Conservation (phyloP, 805 yeast species). For the Komagataella populi region DNA sequence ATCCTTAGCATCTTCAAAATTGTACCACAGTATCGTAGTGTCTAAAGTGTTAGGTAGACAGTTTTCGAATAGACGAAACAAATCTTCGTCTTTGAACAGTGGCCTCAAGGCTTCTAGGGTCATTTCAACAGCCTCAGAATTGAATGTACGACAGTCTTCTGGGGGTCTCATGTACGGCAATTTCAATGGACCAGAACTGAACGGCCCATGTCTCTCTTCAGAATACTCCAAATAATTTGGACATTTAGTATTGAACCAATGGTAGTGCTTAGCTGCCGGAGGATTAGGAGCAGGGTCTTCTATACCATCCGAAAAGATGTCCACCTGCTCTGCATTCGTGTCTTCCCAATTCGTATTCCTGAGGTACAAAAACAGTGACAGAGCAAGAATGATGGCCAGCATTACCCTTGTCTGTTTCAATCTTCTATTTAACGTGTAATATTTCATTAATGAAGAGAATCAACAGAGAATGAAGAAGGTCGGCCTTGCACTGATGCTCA, state of each 20-base stretch:
- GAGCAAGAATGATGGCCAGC: background rate
- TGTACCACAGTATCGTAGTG: conserved; percentile 73
- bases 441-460: background rate
- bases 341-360: background rate
- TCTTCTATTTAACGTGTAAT: background rate
- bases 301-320: background rate
- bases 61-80: conserved; percentile 67
- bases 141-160: conserved; percentile 58
- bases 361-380: background rate
- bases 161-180: conserved; percentile 73
- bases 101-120: conserved; percentile 37
- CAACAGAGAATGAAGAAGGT: background rate
- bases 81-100: conserved; percentile 44
- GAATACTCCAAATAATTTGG: conserved; percentile 56
- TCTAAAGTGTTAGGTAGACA: conserved; percentile 81
- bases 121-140: conserved; percentile 45
- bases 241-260: conserved; percentile 20
- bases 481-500: background rate
- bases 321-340: background rate
- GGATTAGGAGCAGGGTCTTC: background rate
- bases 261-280: background rate
- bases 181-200: conserved; percentile 35
- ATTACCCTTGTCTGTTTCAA: background rate
- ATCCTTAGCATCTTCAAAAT: conserved; percentile 8
- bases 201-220: conserved; percentile 37